A percentile compares a stretch with the other conserved stretches of the same genome.
Evolutionary conservation across 441 rosid species (phyloP).

Genomic region (Rhodomyrtus psidioides): DNA sequence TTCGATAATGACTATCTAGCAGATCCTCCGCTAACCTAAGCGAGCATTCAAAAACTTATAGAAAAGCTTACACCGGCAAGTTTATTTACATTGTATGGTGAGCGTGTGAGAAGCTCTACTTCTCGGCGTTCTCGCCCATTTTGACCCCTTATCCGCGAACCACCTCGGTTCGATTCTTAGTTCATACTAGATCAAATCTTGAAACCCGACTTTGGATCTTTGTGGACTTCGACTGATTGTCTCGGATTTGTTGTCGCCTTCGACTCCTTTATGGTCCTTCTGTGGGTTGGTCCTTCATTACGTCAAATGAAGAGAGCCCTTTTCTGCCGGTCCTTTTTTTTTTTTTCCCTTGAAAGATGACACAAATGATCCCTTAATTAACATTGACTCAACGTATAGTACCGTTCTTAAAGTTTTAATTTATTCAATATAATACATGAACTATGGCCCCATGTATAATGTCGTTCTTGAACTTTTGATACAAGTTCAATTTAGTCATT

Average conservation of each 20-base stretch:
- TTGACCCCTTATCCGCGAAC: background rate
- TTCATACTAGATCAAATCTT: background rate
- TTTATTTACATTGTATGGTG: background rate
- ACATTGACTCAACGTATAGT: accelerated
- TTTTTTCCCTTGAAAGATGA: no score
- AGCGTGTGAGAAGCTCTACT: background rate
- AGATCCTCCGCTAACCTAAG: no score
- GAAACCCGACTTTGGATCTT: background rate
- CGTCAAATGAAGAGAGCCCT: background rate
- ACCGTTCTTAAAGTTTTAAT: accelerated
- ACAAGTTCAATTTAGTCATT: background rate
- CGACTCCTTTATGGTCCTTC: background rate
- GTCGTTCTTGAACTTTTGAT: accelerated
- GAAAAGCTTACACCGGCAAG: background rate
- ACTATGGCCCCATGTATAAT: background rate
- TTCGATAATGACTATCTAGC: no score
- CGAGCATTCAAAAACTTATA: background rate
- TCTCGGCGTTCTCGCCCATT: no score
- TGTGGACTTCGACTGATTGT: background rate
- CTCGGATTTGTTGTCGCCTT: background rate
- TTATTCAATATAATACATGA: background rate
- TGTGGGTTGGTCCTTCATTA: background rate
- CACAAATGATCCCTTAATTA: no score
- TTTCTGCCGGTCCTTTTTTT: background rate
- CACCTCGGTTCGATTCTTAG: background rate